A percentile compares a stretch with the other conserved stretches of the same genome.
Conservation (phyloP, 2,329 filamentous ascomycete genomes). For the Aspergillus aculeatinus region DNA sequence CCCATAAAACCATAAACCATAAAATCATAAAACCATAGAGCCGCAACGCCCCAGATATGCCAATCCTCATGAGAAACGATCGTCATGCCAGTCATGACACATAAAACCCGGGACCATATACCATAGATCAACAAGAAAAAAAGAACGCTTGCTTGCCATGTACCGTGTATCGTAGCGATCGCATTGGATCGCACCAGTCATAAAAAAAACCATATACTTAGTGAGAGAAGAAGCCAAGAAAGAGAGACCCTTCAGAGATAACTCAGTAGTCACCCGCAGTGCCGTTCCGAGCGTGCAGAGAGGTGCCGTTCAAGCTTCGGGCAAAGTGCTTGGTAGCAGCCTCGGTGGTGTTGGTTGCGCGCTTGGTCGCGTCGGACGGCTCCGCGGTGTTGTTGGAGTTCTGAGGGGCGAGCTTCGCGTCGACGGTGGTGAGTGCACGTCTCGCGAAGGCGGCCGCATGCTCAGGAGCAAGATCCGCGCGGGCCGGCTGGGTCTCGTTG, state of each 20-base stretch:
- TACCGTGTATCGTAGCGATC: no score
- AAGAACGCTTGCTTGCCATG: no score
- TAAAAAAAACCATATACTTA: no score
- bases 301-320: conserved; percentile 13
- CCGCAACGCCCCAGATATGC: no score
- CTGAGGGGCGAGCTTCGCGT: not conserved
- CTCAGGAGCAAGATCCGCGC: not conserved
- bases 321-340: not conserved
- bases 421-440: not conserved
- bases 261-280: not conserved
- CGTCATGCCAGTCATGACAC: no score
- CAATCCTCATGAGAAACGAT: no score
- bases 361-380: not conserved
- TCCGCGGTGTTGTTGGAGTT: not conserved
- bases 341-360: conserved; percentile 12
- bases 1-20: no score
- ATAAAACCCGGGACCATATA: no score
- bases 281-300: not conserved
- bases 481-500: not conserved
- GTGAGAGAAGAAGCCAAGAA: not conserved
- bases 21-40: no score
- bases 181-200: no score
- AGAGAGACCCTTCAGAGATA: not conserved
- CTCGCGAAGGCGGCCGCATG: not conserved
- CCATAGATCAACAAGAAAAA: no score